Conservation (phyloP, 306 rosid species). For the Cicer cuneatum region DNA sequence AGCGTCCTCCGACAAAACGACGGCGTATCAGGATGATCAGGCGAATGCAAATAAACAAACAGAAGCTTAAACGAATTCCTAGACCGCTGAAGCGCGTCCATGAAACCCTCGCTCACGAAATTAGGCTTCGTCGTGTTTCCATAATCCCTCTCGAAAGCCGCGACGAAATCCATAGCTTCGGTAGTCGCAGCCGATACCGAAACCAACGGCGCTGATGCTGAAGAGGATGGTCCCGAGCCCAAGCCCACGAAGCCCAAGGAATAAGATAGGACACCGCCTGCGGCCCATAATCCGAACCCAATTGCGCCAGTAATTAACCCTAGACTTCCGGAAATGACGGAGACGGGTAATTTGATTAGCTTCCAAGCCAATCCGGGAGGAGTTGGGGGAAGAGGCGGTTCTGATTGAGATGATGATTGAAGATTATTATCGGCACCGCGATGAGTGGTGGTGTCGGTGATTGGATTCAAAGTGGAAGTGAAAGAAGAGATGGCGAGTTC, state of each 20-base stretch:
- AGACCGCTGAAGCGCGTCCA: conserved; percentile 92
- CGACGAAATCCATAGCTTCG: conserved; percentile 75
- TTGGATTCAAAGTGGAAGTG: conserved; percentile 47
- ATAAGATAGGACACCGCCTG: conserved; percentile 90
- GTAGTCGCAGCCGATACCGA: conserved; percentile 65
- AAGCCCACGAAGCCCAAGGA: conserved; percentile 85
- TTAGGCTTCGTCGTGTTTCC: conserved; percentile 59
- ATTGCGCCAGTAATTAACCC: conserved; percentile 83
- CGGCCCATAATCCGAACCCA: conserved; percentile 92
- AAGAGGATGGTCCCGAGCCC: conserved; percentile 40
- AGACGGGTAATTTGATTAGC: conserved; percentile 74
- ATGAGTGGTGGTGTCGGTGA: neutral
- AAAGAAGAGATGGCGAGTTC: conserved; percentile 90
- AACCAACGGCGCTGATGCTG: conserved; percentile 59
- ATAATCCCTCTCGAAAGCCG: conserved; percentile 76
- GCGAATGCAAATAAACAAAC: conserved; percentile 93
- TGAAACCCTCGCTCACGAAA: conserved; percentile 83
- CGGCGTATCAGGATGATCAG: conserved; percentile 93
- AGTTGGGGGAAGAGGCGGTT: conserved; percentile 49
- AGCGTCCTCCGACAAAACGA: conserved; percentile 81
- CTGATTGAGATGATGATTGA: conserved; percentile 24
- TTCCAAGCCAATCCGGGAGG: conserved; percentile 83
- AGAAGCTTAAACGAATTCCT: conserved; percentile 72
- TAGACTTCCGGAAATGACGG: conserved; percentile 82
- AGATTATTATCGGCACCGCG: neutral